These are phyloP conservation scores for Epichloe coenophiala DNA, from an alignment of 2,329 filamentous ascomycete species.

Conservation along the genomic window DNA sequence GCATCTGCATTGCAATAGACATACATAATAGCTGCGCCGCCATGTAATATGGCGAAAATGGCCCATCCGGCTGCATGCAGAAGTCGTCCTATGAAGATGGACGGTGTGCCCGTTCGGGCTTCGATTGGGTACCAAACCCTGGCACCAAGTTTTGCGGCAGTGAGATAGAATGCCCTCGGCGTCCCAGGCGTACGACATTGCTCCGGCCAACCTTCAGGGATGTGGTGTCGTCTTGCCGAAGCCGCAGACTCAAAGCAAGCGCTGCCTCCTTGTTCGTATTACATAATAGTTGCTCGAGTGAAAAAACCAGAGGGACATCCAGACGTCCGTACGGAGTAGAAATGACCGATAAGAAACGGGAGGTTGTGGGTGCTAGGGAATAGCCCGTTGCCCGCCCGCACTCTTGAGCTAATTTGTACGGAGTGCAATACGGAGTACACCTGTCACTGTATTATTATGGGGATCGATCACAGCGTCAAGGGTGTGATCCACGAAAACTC, in stretches of 20 bases:
- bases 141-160: slow-evolving; percentile 2
- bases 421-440: too few relatives aligned
- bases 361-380: neutral
- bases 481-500: too few relatives aligned
- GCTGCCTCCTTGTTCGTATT: too few relatives aligned
- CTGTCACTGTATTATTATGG: too few relatives aligned
- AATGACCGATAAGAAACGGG: neutral
- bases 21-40: slow-evolving; percentile 28
- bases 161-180: neutral
- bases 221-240: neutral
- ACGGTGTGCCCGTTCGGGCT: slow-evolving; percentile 10
- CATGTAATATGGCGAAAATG: slow-evolving; percentile 24
- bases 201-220: neutral
- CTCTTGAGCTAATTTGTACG: neutral
- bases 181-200: neutral
- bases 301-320: neutral
- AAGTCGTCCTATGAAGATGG: slow-evolving; percentile 19
- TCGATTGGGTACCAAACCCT: slow-evolving; percentile 24
- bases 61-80: slow-evolving; percentile 17
- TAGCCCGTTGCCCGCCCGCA: slow-evolving; percentile 2
- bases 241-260: too few relatives aligned
- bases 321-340: neutral
- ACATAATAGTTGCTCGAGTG: neutral
- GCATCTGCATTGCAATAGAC: slow-evolving; percentile 7
- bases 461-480: too few relatives aligned